These are phyloP conservation scores for Blastomyces silverae DNA, from an alignment of 2,329 filamentous ascomycete genomes.

Conservation along the genomic window DNA sequence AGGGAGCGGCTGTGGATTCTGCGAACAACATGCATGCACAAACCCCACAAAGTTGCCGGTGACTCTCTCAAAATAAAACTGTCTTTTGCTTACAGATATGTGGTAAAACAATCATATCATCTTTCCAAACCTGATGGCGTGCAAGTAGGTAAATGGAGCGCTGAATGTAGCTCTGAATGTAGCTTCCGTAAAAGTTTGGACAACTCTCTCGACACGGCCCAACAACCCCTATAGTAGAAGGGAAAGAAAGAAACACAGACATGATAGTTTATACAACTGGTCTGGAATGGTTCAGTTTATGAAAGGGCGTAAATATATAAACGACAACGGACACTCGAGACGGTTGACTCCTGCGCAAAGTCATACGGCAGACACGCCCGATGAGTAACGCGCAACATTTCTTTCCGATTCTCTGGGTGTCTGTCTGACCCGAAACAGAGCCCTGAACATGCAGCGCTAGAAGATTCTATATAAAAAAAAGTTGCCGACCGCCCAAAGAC, in stretches of 20 bases:
- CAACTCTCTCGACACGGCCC: neutral
- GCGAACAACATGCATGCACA: neutral
- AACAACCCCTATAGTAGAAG: neutral
- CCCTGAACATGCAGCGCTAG: neutral
- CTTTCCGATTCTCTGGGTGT: slow-evolving; percentile 5
- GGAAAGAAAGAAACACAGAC: neutral
- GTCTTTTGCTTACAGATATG: neutral
- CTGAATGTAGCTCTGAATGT: neutral
- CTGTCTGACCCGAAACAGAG: neutral
- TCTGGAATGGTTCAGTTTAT: neutral
- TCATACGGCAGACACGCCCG: neutral
- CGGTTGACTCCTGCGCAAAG: neutral
- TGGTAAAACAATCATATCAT: neutral
- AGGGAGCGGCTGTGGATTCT: neutral
- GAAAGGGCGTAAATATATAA: slow-evolving; percentile 1
- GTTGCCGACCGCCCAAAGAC: neutral
- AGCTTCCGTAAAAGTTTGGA: neutral
- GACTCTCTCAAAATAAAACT: neutral
- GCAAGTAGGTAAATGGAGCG: neutral
- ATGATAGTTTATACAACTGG: neutral
- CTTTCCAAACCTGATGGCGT: neutral
- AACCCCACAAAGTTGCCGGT: too few species aligned
- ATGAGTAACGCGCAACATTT: slow-evolving; percentile 3
- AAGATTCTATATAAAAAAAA: neutral
- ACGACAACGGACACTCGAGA: too few species aligned